These are phyloP conservation scores for Mortierella hygrophila DNA, from an alignment of 192 early-diverging fungal genomes.

Conservation along the genomic window DNA sequence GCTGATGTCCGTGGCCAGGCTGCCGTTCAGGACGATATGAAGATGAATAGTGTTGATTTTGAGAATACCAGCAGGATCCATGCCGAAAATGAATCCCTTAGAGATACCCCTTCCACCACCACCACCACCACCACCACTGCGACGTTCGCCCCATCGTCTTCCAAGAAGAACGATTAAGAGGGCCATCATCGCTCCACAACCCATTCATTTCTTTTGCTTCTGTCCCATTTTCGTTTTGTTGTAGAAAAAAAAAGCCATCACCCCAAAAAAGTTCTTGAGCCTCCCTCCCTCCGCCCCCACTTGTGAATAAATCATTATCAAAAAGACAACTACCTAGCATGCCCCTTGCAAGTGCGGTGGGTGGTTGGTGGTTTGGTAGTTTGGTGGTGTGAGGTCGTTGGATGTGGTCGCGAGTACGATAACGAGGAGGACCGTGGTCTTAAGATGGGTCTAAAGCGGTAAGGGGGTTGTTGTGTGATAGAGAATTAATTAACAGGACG, in stretches of 20 bases:
- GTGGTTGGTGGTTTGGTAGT: too few relatives aligned
- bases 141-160: slow-evolving; percentile 17
- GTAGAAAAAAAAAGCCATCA: not conserved
- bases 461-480: not conserved
- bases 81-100: not conserved
- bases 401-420: too few relatives aligned
- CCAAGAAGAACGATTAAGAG: slow-evolving; percentile 41
- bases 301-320: not conserved
- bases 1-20: slow-evolving; percentile 19
- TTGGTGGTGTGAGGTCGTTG: too few relatives aligned
- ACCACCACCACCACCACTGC: not conserved
- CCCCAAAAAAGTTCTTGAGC: not conserved
- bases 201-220: not conserved
- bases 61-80: slow-evolving; percentile 5
- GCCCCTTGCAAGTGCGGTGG: too few relatives aligned
- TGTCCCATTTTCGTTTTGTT: not conserved
- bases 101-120: slow-evolving; percentile 30
- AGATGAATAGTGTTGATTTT: not conserved
- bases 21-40: not conserved
- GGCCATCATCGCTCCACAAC: not conserved
- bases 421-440: too few relatives aligned
- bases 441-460: too few relatives aligned
- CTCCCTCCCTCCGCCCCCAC: not conserved
- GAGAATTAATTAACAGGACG: not conserved
- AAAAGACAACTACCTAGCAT: not conserved